Percentiles rank a stretch among this genome's conserved stretches.
Evolutionary conservation across 108 stramenopile species (phyloP).

Genomic region (Skeletonema tropicum): DNA sequence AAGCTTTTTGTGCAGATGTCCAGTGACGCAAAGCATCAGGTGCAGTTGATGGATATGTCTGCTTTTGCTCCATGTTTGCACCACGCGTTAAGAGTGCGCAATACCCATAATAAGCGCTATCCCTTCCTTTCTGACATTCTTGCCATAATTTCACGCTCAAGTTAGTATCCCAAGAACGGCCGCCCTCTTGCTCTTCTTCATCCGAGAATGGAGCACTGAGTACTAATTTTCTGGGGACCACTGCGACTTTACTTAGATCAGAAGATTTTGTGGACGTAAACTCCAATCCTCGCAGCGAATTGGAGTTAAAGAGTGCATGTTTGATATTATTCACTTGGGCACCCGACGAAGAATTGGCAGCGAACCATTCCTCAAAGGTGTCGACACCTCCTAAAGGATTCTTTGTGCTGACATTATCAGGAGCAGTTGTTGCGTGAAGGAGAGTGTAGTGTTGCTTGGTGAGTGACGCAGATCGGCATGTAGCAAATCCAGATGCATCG

Average conservation of each 20-base stretch:
- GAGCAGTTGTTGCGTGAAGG: constrained; percentile 24
- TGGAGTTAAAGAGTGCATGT: constrained; percentile 52
- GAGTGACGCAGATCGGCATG: neutral
- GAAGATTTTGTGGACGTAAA: constrained; percentile 29
- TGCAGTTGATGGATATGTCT: constrained; percentile 63
- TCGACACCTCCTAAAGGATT: constrained; percentile 49
- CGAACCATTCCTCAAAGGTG: constrained; percentile 70
- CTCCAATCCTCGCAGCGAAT: constrained; percentile 55
- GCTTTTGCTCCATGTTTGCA: constrained; percentile 6
- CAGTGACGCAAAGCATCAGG: constrained; percentile 78
- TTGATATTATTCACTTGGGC: constrained; percentile 33
- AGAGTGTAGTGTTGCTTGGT: neutral
- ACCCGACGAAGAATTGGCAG: constrained; percentile 22
- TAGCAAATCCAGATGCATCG: neutral
- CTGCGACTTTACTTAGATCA: constrained; percentile 39
- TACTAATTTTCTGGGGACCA: constrained; percentile 47
- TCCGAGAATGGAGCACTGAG: constrained; percentile 56
- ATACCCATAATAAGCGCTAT: constrained; percentile 57
- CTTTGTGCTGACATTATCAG: constrained; percentile 39
- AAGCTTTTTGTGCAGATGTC: constrained; percentile 57
- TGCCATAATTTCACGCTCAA: constrained; percentile 64
- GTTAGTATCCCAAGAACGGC: constrained; percentile 62
- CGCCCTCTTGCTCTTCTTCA: constrained; percentile 28
- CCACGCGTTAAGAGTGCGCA: constrained; percentile 43
- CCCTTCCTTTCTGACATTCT: constrained; percentile 60